Conservation (phyloP, 805 yeast species). For the Groenewaldozyma tartarivorans region DNA sequence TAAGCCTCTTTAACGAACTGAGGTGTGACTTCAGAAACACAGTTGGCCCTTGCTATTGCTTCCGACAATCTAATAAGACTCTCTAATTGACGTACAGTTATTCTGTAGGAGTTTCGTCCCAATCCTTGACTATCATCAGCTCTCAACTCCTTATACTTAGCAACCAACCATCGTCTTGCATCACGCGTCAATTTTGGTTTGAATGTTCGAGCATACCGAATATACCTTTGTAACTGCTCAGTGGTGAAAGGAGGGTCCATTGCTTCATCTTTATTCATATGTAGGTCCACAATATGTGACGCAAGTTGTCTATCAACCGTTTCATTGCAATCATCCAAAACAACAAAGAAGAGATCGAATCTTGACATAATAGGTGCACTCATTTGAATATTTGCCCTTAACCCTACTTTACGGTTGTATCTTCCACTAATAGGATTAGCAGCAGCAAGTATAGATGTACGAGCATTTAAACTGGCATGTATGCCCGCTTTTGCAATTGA, state of each 20-base stretch:
- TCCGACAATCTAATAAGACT: constrained; percentile 88
- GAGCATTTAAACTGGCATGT: constrained; percentile 93
- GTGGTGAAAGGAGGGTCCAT: constrained; percentile 83
- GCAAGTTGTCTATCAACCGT: constrained; percentile 84
- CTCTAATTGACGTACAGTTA: constrained; percentile 94
- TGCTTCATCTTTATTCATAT: constrained; percentile 84
- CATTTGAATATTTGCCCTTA: constrained; percentile 84
- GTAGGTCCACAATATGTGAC: constrained; percentile 83
- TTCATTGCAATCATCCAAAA: constrained; percentile 90
- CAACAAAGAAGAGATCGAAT: constrained; percentile 90
- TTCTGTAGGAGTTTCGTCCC: constrained; percentile 73
- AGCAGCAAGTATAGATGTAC: constrained; percentile 96
- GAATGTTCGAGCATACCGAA: constrained; percentile 85
- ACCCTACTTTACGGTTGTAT: constrained; percentile 76
- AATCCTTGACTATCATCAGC: constrained; percentile 85
- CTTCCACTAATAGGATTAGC: constrained; percentile 98
- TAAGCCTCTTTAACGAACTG: constrained; percentile 89
- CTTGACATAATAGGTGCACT: constrained; percentile 98
- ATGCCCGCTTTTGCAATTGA: constrained; percentile 98
- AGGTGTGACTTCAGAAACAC: constrained; percentile 79
- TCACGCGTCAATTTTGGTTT: constrained; percentile 78
- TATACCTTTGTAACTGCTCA: constrained; percentile 79
- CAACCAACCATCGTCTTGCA: constrained; percentile 68
- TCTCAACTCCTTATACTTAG: constrained; percentile 75
- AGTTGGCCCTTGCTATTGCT: constrained; percentile 95